Evolutionary conservation across 129 eudicot species (phyloP).

Genomic region (Flaveria sonorensis): DNA sequence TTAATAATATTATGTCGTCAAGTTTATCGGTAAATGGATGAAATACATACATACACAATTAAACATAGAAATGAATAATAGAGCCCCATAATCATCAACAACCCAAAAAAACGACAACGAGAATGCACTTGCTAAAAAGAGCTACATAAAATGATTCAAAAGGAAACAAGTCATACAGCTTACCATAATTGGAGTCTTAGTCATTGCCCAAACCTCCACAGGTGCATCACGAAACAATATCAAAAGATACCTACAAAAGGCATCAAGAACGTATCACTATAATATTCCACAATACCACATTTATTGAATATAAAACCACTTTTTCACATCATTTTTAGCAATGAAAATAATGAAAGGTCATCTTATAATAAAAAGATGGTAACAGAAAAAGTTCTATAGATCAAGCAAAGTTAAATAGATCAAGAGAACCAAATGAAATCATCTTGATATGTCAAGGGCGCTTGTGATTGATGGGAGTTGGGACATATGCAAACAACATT

Average conservation of each 20-base stretch:
- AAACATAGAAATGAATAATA: background rate
- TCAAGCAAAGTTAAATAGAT: slow-evolving; percentile 11
- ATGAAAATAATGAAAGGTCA: slow-evolving; percentile 19
- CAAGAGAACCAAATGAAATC: slow-evolving; percentile 22
- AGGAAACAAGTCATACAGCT: slow-evolving; percentile 20
- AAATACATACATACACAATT: background rate
- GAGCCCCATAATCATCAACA: background rate
- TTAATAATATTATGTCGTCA: background rate
- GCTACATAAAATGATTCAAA: background rate
- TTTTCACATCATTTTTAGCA: slow-evolving; percentile 22
- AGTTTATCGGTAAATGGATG: background rate
- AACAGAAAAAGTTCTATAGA: slow-evolving; percentile 6
- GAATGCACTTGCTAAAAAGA: slow-evolving; percentile 12
- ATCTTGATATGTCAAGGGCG: background rate
- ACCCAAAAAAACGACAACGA: background rate
- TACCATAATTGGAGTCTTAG: slow-evolving; percentile 95
- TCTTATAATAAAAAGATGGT: slow-evolving; percentile 20
- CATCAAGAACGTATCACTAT: slow-evolving; percentile 14
- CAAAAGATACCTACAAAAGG: slow-evolving; percentile 68
- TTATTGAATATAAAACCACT: background rate
- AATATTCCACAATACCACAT: slow-evolving; percentile 20
- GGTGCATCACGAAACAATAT: slow-evolving; percentile 97
- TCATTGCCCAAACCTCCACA: slow-evolving; percentile 99
- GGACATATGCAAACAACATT: background rate
- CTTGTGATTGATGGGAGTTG: slow-evolving; percentile 4